These are phyloP conservation scores for Diaporthe capsici DNA, from an alignment of 2,329 filamentous ascomycete species.

Conservation along the genomic window DNA sequence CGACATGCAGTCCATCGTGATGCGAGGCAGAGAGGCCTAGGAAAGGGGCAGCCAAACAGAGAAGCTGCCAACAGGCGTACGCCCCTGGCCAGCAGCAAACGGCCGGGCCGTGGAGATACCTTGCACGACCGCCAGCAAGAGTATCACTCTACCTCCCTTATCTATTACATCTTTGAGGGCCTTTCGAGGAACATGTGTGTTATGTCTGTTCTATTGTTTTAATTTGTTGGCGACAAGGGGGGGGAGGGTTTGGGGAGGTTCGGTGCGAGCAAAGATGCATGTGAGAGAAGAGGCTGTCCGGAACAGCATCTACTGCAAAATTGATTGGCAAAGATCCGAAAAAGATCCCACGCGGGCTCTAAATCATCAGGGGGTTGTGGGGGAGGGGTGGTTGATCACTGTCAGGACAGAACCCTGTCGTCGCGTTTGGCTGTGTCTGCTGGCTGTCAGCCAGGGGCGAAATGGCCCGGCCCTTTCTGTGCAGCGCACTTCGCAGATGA, in stretches of 20 bases:
- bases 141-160: neutral
- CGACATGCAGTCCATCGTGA: conserved; percentile 21
- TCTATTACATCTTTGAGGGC: conserved; percentile 9
- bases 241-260: neutral
- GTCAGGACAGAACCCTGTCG: neutral
- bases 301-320: conserved; percentile 33
- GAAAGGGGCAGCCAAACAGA: neutral
- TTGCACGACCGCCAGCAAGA: conserved; percentile 16
- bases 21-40: neutral
- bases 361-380: neutral
- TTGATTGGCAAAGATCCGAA: conserved; percentile 24
- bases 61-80: neutral
- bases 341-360: conserved; percentile 24
- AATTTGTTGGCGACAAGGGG: neutral
- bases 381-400: neutral
- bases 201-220: conserved; percentile 31
- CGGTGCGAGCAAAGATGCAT: conserved; percentile 21
- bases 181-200: conserved; percentile 34
- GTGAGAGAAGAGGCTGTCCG: conserved; percentile 36
- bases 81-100: neutral
- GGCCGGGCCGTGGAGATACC: neutral
- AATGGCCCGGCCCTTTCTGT: conserved; percentile 4
- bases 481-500: conserved; percentile 22
- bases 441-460: conserved; percentile 30
- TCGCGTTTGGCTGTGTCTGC: conserved; percentile 22